Percentiles rank a stretch among this genome's conserved stretches.
These are phyloP conservation scores for Friedmanniomyces simplex DNA, from an alignment of 495 filamentous ascomycete genomes.

Conservation along the genomic window DNA sequence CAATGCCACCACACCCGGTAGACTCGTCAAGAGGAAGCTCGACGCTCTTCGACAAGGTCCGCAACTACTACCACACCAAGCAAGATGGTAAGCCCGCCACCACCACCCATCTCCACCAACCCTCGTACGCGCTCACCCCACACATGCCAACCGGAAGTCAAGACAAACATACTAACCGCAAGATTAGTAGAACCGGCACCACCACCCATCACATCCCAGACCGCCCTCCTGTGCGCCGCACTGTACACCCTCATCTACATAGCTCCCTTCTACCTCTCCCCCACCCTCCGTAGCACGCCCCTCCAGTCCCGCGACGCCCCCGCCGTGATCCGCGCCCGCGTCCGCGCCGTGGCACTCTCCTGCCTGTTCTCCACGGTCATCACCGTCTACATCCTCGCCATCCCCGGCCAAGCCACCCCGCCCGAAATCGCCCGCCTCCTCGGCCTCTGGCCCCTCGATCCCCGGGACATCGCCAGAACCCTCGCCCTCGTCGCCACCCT, in stretches of 20 bases:
- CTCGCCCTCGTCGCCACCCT: constrained; percentile 64
- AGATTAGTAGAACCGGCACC: neutral
- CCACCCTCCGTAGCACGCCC: constrained; percentile 68
- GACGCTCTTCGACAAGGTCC: constrained; percentile 3
- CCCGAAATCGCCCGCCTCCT: constrained; percentile 50
- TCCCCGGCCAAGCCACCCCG: constrained; percentile 36
- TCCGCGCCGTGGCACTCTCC: constrained; percentile 63
- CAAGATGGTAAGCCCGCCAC: constrained; percentile 1
- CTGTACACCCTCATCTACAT: constrained; percentile 79
- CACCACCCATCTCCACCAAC: neutral
- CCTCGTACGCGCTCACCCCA: neutral
- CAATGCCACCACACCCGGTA: constrained; percentile 4
- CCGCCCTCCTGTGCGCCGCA: constrained; percentile 33
- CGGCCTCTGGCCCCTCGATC: constrained; percentile 63
- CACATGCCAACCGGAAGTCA: too few relatives aligned
- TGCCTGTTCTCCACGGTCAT: constrained; percentile 49
- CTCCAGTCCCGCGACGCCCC: constrained; percentile 78
- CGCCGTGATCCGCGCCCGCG: constrained; percentile 77
- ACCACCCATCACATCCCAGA: neutral
- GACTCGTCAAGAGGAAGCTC: neutral
- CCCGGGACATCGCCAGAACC: constrained; percentile 47
- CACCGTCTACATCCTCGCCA: constrained; percentile 51
- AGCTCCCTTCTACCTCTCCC: constrained; percentile 77
- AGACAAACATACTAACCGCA: neutral
- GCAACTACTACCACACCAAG: constrained; percentile 10